These are phyloP conservation scores for Mucor mucedo DNA, from an alignment of 371 early-diverging fungal species.

Conservation along the genomic window DNA sequence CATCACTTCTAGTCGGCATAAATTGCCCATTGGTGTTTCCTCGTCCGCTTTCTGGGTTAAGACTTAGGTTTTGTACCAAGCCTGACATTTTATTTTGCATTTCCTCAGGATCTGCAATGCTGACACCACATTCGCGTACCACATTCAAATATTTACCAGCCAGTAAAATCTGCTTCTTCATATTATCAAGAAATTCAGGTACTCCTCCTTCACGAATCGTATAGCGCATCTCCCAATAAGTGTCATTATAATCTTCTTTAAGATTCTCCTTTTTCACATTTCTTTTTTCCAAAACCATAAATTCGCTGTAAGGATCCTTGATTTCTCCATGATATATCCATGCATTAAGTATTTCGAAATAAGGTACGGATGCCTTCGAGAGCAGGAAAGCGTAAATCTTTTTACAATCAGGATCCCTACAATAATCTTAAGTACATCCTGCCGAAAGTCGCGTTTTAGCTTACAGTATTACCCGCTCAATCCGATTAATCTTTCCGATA, in stretches of 20 bases:
- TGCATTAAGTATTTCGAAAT: slow-evolving; percentile 74
- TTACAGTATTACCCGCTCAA: slow-evolving; percentile 62
- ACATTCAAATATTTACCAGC: slow-evolving; percentile 96
- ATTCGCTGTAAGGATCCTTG: slow-evolving; percentile 85
- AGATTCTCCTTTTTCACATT: slow-evolving; percentile 68
- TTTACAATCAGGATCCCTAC: slow-evolving; percentile 75
- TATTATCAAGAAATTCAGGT: slow-evolving; percentile 79
- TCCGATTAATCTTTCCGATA: slow-evolving; percentile 64
- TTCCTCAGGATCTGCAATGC: slow-evolving; percentile 52
- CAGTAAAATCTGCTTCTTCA: slow-evolving; percentile 78
- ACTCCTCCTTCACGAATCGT: slow-evolving; percentile 66
- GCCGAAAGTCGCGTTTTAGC: slow-evolving; percentile 34
- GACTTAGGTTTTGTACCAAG: slow-evolving; percentile 11
- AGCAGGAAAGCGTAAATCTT: slow-evolving; percentile 80
- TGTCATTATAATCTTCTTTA: slow-evolving; percentile 76
- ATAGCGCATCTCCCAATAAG: slow-evolving; percentile 87
- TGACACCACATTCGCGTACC: slow-evolving; percentile 83
- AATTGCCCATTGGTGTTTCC: slow-evolving; percentile 4
- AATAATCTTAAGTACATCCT: slow-evolving; percentile 53
- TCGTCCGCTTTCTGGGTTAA: background rate
- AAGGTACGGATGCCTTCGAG: slow-evolving; percentile 80
- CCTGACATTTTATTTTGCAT: slow-evolving; percentile 38
- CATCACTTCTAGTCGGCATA: slow-evolving; percentile 47
- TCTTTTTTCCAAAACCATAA: slow-evolving; percentile 79
- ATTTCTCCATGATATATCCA: slow-evolving; percentile 94